These are phyloP conservation scores for Rutstroemia sp. DNA, from an alignment of 2,329 filamentous ascomycete species.

Conservation along the genomic window DNA sequence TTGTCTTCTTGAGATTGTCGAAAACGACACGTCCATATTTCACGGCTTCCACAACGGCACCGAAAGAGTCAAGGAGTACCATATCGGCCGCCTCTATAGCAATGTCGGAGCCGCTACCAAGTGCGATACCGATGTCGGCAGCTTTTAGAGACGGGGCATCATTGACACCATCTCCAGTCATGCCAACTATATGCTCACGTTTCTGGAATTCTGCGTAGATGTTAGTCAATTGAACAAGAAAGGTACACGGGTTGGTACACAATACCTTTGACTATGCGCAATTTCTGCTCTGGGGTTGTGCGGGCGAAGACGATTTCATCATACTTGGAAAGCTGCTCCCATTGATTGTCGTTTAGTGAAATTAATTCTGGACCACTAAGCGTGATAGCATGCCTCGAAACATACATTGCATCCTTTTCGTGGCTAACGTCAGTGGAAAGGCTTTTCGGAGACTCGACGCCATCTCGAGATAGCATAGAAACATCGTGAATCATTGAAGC, in stretches of 20 bases:
- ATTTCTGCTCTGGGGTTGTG: conserved; percentile 70
- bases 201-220: conserved; percentile 37
- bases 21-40: conserved; percentile 70
- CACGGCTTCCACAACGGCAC: conserved; percentile 64
- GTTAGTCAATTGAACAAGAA: not conserved
- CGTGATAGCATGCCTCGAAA: conserved; percentile 40
- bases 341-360: conserved; percentile 56
- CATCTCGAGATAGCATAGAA: conserved; percentile 5
- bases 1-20: conserved; percentile 68
- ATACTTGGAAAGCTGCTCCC: conserved; percentile 56
- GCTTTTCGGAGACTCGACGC: not conserved
- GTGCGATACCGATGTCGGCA: conserved; percentile 59
- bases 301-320: conserved; percentile 68
- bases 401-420: not conserved
- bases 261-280: conserved; percentile 63
- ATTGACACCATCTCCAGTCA: conserved; percentile 42
- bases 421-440: not conserved
- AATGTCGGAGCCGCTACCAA: conserved; percentile 51
- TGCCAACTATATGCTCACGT: conserved; percentile 44
- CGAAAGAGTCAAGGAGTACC: conserved; percentile 61
- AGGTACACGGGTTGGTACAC: not conserved
- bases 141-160: conserved; percentile 47
- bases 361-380: conserved; percentile 59
- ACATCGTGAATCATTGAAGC: conserved; percentile 15
- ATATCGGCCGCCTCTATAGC: conserved; percentile 56